Base-by-base conservation (phyloP, 1,284 basidiomycete species). In the Melampsora americana region DNA sequence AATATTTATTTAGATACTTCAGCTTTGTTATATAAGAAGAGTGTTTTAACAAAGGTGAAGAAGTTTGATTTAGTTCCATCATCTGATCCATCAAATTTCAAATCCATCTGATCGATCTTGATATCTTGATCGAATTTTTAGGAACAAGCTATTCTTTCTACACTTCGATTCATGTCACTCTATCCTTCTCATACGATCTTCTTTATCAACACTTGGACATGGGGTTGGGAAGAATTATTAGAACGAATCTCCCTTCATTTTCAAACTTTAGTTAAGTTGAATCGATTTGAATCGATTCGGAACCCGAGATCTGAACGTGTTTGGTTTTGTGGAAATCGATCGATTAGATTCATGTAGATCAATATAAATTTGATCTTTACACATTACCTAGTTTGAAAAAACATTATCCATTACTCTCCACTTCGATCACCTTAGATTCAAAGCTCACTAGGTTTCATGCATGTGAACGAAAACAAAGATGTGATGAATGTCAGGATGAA, bases 121-220 rank as follows among this genome's bases (percentile, higher is more conserved):
- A 2, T 42, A 32, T 23, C 59, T 75, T 20, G n/a, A 26, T 35
- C 14, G 53, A 5, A 7, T n/a, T n/a, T 0, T 23, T 78, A 93
- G 91, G 85, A 86, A 46, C 85, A 87, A 39, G 92, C 92, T 0
- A 87, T 89, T 0, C 79, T 84, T 35, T 90, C 89, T 5, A 84
- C 95, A 3, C 82, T 93, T 26, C 83, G 87, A 11, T 85, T 93
- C 0, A 90, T 95, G 83, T 84, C 85, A 5, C 80, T 88, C 11
- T 91, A 89, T 78, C 90, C 92, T 0, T 77, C 84, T 0, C 84
- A 86, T 5, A 90, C 89, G 0, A 85, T 87, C 66, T 95, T 97
- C 84, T 97, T 92, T 84, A 86, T 97, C 78, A 93, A 97, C 79
- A 83, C 87, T 0, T 97, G 95, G 94, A 96, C 93, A 0, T 93